Evolutionary conservation across 176 grass and related monocot genomes (phyloP).

Genomic region (Olyra latifolia): DNA sequence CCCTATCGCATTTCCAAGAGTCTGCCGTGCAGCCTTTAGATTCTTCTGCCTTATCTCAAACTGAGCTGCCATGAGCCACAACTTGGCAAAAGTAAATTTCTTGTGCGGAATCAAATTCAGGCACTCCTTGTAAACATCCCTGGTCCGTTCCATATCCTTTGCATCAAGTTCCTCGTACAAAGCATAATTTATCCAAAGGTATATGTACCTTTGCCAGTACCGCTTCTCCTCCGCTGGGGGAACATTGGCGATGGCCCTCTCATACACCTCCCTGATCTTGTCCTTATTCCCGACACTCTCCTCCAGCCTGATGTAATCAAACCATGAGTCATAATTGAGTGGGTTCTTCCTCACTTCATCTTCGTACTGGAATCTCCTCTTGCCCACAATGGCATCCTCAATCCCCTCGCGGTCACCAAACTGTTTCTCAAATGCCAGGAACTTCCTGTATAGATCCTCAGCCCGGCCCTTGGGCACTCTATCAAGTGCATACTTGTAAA

Average conservation of each 20-base stretch:
- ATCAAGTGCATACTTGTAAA: slow-evolving; percentile 71
- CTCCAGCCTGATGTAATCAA: slow-evolving; percentile 83
- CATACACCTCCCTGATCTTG: slow-evolving; percentile 72
- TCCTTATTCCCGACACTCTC: slow-evolving; percentile 71
- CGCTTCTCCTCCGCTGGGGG: slow-evolving; percentile 83
- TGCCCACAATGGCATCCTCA: slow-evolving; percentile 67
- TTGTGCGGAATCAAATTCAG: slow-evolving; percentile 83
- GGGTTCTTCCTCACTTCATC: slow-evolving; percentile 90
- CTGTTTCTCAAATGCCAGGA: slow-evolving; percentile 78
- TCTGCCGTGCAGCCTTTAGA: slow-evolving; percentile 51
- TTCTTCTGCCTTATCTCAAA: slow-evolving; percentile 74
- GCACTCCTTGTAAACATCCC: slow-evolving; percentile 76
- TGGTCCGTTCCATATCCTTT: slow-evolving; percentile 57
- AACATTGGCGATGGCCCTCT: slow-evolving; percentile 75
- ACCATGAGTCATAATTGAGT: slow-evolving; percentile 84
- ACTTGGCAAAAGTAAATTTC: slow-evolving; percentile 79
- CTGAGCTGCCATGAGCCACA: slow-evolving; percentile 83
- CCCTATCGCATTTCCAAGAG: slow-evolving; percentile 86
- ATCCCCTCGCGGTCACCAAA: slow-evolving; percentile 63
- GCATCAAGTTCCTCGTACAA: slow-evolving; percentile 83
- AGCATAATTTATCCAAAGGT: slow-evolving; percentile 87
- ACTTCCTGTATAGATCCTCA: slow-evolving; percentile 73
- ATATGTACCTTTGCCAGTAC: slow-evolving; percentile 89
- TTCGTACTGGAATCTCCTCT: slow-evolving; percentile 72
- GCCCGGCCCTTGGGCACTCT: slow-evolving; percentile 70